These are phyloP conservation scores for Smallanthus sonchifolius DNA, from an alignment of 129 eudicot species.

Conservation along the genomic window DNA sequence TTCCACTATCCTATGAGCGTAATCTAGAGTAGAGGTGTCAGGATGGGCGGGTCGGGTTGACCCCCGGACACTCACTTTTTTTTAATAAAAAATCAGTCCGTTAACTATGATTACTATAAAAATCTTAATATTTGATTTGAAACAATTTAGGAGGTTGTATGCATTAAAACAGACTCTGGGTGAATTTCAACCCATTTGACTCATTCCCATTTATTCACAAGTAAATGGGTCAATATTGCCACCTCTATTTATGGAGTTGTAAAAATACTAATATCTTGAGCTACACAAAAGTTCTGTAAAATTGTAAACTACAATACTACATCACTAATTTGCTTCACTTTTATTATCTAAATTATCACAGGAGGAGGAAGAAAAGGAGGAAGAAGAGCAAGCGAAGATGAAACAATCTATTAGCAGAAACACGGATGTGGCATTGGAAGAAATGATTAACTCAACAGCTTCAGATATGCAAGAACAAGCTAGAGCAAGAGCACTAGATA, in stretches of 20 bases:
- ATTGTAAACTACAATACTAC: not conserved
- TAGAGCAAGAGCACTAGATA: slow-evolving; percentile 57
- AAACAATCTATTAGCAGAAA: slow-evolving; percentile 45
- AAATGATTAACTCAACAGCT: slow-evolving; percentile 66
- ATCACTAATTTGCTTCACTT: slow-evolving; percentile 1
- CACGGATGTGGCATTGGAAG: slow-evolving; percentile 80
- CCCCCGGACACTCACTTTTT: not conserved
- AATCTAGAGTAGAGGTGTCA: not conserved
- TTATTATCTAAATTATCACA: slow-evolving; percentile 24
- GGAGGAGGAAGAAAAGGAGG: slow-evolving; percentile 91
- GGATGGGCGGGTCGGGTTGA: not conserved
- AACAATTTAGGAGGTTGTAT: not conserved
- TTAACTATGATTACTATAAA: not conserved
- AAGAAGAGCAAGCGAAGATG: slow-evolving; percentile 69
- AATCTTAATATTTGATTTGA: not conserved
- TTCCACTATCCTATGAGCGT: not conserved
- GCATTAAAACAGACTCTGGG: not conserved
- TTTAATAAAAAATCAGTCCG: not conserved
- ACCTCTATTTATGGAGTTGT: not conserved
- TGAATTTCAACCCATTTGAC: not conserved
- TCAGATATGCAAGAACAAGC: slow-evolving; percentile 66
- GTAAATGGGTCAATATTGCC: not conserved
- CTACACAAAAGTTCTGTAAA: not conserved
- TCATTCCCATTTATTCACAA: not conserved
- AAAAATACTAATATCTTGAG: not conserved